Base-by-base conservation (phyloP, 1,139 yeast genomes). In the Geotrichum carabidarum region DNA sequence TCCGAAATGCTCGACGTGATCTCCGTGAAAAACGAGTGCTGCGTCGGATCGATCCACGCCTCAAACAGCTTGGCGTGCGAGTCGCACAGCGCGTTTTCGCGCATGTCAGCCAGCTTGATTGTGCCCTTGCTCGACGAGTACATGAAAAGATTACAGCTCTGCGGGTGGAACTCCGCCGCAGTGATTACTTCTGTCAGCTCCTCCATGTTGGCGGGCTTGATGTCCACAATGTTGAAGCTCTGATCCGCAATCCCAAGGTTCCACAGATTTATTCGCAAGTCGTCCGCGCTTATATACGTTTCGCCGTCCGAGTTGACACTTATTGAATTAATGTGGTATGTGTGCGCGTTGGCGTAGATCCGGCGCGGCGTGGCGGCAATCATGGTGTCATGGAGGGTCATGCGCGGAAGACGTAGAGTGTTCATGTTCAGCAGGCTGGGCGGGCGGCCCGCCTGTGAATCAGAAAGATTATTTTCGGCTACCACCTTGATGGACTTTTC, bases 171-270 rank as follows among this genome's bases (percentile, higher is more conserved):
- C 70, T 91, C 96, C 2, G 98, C 95, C 65, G 94, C 82, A n/a
- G 99, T 94, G 62, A 94, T 93, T 53, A 94, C 99, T 71, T 94
- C 99, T 12, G 99, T 93, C 66, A 94, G 80, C 72, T 94, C 99
- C 74, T 94, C 99, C 99, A 94, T 94, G 71, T 91, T 90, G 17
- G 93, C 88, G 6, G 99, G 99, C 71, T 94, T 91, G 66, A 94
- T 94, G 72, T 94, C 99, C 58, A 94, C 99, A 64, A 94, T 91
- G 60, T 74, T 94, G 74, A 94, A 94, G 64, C 94, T 83, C 73
- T 93, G 97, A 71, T 93, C 97, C 41, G 96, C 90, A 64, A 90
- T 88, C 53, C 90, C 93, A 64, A 91, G 76, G 70, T 93, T 91
- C 99, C 99, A 94, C 62, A 94, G 76, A 71, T 94, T 94, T 68